Evolutionary conservation across 2,329 filamentous ascomycete genomes (phyloP).

Genomic region (Aspergillus unguis): DNA sequence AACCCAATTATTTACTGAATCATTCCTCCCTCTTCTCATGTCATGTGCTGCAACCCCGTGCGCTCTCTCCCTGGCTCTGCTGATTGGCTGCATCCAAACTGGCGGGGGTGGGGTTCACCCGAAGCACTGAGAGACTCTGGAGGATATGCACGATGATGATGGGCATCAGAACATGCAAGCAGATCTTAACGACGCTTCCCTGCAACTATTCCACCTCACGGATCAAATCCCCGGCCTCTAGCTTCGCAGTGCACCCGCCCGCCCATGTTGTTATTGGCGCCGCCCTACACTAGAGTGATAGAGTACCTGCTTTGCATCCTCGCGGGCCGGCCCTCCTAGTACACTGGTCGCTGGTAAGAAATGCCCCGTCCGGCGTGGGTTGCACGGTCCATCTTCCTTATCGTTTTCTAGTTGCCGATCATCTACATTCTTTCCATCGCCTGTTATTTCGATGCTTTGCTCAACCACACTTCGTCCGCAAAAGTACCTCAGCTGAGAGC

Average conservation of each 20-base stretch:
- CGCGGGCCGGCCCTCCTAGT: slow-evolving; percentile 9
- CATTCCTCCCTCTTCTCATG: slow-evolving; percentile 20
- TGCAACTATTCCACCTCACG: not conserved
- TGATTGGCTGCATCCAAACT: slow-evolving; percentile 29
- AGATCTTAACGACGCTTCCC: slow-evolving; percentile 1
- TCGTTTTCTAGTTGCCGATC: slow-evolving; percentile 11
- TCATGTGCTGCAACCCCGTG: slow-evolving; percentile 42
- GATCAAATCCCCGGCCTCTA: slow-evolving; percentile 3
- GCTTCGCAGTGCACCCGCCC: not conserved
- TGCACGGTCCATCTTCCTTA: slow-evolving; percentile 16
- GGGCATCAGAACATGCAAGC: not conserved
- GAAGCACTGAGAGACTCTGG: slow-evolving; percentile 12
- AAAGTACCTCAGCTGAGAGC: slow-evolving; percentile 8
- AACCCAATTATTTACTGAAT: slow-evolving; percentile 2
- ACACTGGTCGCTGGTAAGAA: not conserved
- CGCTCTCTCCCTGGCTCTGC: slow-evolving; percentile 22
- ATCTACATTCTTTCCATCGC: not conserved
- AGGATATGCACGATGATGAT: not conserved
- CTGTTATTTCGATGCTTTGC: not conserved
- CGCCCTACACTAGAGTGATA: slow-evolving; percentile 8
- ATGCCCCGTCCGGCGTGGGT: slow-evolving; percentile 1
- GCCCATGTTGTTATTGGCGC: slow-evolving; percentile 8
- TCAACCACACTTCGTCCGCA: slow-evolving; percentile 1
- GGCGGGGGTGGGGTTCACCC: slow-evolving; percentile 23
- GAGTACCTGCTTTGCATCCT: slow-evolving; percentile 11